These are phyloP conservation scores for Megacollybia marginata DNA, from an alignment of 768 basidiomycete genomes.

Conservation along the genomic window DNA sequence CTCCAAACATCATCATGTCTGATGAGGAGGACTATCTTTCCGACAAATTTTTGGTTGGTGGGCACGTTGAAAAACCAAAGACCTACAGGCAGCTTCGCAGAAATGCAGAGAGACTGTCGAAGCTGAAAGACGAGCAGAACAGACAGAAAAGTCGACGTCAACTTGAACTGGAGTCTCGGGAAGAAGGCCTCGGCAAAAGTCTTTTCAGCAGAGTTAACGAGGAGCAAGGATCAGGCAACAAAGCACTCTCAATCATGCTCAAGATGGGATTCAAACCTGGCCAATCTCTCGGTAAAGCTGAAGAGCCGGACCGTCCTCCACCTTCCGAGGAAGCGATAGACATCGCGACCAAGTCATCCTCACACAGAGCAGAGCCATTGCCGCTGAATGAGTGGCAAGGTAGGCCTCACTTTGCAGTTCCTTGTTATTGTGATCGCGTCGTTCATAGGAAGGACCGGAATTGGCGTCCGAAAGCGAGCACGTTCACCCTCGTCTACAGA, in stretches of 20 bases:
- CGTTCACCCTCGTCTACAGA: slow-evolving; percentile 57
- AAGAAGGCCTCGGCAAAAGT: slow-evolving; percentile 73
- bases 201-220: slow-evolving; percentile 74
- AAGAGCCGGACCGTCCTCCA: slow-evolving; percentile 9
- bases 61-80: slow-evolving; percentile 32
- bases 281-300: slow-evolving; percentile 56
- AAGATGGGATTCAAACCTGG: slow-evolving; percentile 92
- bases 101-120: slow-evolving; percentile 50
- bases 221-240: slow-evolving; percentile 53
- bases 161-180: slow-evolving; percentile 65
- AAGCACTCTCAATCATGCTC: slow-evolving; percentile 85
- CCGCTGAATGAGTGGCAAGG: slow-evolving; percentile 80
- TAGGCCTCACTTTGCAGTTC: slow-evolving; percentile 23
- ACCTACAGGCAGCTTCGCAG: slow-evolving; percentile 71
- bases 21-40: slow-evolving; percentile 82
- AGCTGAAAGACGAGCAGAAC: slow-evolving; percentile 62
- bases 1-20: slow-evolving; percentile 37
- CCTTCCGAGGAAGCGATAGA: slow-evolving; percentile 1
- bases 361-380: slow-evolving; percentile 59
- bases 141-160: slow-evolving; percentile 56
- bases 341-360: slow-evolving; percentile 2
- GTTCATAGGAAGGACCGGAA: slow-evolving; percentile 66
- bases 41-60: slow-evolving; percentile 67
- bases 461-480: slow-evolving; percentile 60
- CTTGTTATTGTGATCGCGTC: slow-evolving; percentile 1